Base-by-base conservation (phyloP, 148 eudicot genomes). In the Vaccinium corymbosum region DNA sequence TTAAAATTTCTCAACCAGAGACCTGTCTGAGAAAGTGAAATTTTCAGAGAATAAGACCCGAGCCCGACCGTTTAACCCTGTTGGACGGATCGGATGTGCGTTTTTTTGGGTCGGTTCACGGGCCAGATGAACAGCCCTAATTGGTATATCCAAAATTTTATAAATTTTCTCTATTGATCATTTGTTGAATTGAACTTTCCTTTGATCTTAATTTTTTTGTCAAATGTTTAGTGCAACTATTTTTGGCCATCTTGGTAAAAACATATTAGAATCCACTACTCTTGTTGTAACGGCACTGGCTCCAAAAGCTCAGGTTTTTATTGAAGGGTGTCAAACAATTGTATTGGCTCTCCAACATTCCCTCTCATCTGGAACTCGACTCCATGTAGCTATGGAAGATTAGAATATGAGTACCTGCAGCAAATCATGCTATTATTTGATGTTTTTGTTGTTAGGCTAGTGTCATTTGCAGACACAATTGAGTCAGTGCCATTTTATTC, bases 381-480 rank as follows among this genome's bases (percentile, higher is more conserved):
- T 68, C 17, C 38, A 68, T 13, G 3, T 68, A 29, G 16, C 73
- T 27, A 14, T 68, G 73, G 8, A 25, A 20, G 78, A 42, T 75
- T 75, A 75, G 15, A 75, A 75, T 9, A 46, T 17, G 49, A 72
- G 20, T 35, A 72, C 49, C 46, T 72, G 8, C 76, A 72, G 48
- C 46, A 29, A 35, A 72, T 32, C 76, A n/a, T 62, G 70, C 29
- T n/a, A 62, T 62, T 62, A 20, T 62, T 62, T 62, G 70, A 62
- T 6, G 70, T 62, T 15, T 42, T 42, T 42, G 46, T 42, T 42
- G 46, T 48, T 66, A 25, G 14, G 46, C 56, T 49, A 66, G 17
- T 48, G n/a, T 81, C 59, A 50, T 48, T 48, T 81, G 48, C 46
- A 48, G 61, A 81, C 68, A 17, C 42, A 51, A 25, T 68, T 66